Conservation (phyloP, 139 green algal species). For the Zygnema cylindricum region DNA sequence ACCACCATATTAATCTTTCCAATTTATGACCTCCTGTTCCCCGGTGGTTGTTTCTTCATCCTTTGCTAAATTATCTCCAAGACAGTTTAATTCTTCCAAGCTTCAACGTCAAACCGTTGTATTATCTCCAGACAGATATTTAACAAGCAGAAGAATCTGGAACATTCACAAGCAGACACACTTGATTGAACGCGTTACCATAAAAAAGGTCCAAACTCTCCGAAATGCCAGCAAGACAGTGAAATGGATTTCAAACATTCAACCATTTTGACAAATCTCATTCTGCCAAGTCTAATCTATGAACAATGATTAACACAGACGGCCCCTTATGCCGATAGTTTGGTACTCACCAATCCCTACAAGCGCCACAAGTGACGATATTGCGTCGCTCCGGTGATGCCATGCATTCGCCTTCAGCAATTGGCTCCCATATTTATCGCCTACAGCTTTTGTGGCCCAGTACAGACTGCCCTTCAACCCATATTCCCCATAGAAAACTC, state of each 20-base stretch:
- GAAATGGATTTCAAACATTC: no score
- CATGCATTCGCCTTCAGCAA: conserved; percentile 62
- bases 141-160: no score
- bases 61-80: neutral
- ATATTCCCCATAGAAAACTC: neutral
- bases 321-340: no score
- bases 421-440: conserved; percentile 27
- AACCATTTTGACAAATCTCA: no score
- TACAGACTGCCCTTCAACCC: conserved; percentile 53
- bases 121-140: no score
- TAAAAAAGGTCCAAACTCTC: no score
- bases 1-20: no score
- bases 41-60: neutral
- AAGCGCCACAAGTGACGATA: conserved; percentile 60
- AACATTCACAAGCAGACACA: no score
- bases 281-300: no score
- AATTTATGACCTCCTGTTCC: neutral
- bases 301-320: no score
- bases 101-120: neutral
- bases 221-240: no score
- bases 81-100: neutral
- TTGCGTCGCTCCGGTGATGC: conserved; percentile 63
- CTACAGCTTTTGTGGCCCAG: conserved; percentile 54
- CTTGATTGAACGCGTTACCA: no score
- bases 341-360: conserved; percentile 56